Base-by-base conservation (phyloP, 1,284 basidiomycete species). In the Fistulina hepatica region DNA sequence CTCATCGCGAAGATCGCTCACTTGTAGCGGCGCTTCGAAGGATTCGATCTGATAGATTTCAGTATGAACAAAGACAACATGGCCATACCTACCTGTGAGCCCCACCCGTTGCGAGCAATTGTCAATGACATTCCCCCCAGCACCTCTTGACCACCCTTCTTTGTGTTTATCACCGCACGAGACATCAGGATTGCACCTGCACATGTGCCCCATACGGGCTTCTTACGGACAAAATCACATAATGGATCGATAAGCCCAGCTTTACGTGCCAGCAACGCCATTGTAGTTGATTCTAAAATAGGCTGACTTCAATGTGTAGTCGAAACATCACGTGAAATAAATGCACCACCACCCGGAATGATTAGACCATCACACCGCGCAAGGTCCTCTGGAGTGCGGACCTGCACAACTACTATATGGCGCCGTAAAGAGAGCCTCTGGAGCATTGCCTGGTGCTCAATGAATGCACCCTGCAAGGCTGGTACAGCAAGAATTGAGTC, bases 131-230 rank as follows among this genome's bases (percentile, higher is more conserved):
- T 73, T 12, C 85, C 92, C 20, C 81, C 81, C 13, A 97, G 65
- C 10, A 93, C 65, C 48, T 92, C 84, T 58, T 92, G 90, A 2
- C 89, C 88, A 26, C 85, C 88, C 52, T 78, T 82, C 65, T 93
- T 94, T 9, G 79, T 73, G 34, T 84, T 82, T 44, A 80, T 76
- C 11, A 88, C 71, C 6, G 66, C 59, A 45, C 78, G 67, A 3
- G 88, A 74, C 30, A 97, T 73, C 34, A 97, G 67, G 47, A 98
- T 97, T 48, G 94, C 93, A 13, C 94, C 94, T 0, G 94, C 94
- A 58, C 94, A 98, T 0, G 93, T 97, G 3, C 94, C 94, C 89
- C 91, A 98, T 1, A 93, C 76, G 0, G 89, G 80, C 50, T 81
- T 86, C 0, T 55, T 66, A 52, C 61, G 66, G 38, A 67, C 63